phyloP scores from a whole-genome alignment of 225 moss, liverwort and hornwort genomes.

The Pseudisothecium myosuroides region DNA sequence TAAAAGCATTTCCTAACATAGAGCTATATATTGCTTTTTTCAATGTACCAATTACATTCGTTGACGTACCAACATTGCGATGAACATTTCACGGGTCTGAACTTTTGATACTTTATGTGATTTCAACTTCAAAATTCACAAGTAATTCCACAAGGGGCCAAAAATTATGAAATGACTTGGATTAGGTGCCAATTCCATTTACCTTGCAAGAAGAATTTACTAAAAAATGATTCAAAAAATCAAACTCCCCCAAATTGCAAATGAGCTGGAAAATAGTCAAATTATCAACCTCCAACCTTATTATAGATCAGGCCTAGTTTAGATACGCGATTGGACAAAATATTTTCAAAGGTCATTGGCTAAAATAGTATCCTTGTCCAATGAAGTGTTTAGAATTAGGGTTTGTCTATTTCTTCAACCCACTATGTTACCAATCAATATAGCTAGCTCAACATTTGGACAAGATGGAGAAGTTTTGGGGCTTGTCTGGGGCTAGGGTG shows the following conservation, averaged over 20 bases:
- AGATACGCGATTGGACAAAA: rapidly evolving
- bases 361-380: no score
- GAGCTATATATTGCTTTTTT: background rate
- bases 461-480: background rate
- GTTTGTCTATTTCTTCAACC: no score
- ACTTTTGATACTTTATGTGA: background rate
- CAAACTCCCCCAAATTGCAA: background rate
- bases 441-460: background rate
- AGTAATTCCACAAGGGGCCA: background rate
- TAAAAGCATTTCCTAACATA: background rate
- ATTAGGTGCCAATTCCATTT: background rate
- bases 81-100: rapidly evolving
- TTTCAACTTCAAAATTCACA: background rate
- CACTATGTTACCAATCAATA: no score
- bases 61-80: background rate
- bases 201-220: background rate
- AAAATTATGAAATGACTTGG: background rate
- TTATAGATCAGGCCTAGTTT: rapidly evolving
- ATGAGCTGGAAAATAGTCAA: background rate
- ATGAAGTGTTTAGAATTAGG: background rate
- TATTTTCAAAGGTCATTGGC: no score
- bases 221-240: background rate
- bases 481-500: no score
- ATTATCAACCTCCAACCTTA: background rate
- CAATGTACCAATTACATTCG: background rate